Percentiles rank a stretch among this genome's conserved stretches.
Conservation (phyloP, 305 asterid species). For the Stenogyne calaminthoides region DNA sequence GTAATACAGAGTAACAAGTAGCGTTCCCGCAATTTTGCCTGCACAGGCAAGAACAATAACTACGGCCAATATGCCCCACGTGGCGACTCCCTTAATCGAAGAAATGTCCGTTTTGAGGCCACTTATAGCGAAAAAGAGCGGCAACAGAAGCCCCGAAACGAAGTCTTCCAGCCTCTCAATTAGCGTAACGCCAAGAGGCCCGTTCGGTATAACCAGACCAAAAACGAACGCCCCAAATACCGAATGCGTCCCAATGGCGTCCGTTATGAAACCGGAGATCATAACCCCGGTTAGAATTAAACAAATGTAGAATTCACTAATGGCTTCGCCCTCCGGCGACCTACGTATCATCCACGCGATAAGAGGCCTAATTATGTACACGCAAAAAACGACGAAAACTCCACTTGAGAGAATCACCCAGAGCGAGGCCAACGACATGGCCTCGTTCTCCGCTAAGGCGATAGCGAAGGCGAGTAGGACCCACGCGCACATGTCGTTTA, state of each 20-base stretch:
- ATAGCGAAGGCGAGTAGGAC: constrained; percentile 70
- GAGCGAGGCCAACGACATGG: constrained; percentile 52
- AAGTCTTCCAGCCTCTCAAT: constrained; percentile 84
- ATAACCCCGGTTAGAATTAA: constrained; percentile 80
- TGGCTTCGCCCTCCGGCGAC: constrained; percentile 74
- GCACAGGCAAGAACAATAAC: constrained; percentile 75
- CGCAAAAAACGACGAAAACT: constrained; percentile 54
- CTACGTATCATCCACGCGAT: constrained; percentile 49
- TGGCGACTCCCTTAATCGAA: constrained; percentile 46
- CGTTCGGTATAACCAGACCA: constrained; percentile 78
- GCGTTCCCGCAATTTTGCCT: constrained; percentile 79
- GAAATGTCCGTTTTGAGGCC: constrained; percentile 71
- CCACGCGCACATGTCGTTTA: constrained; percentile 92
- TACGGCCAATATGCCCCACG: constrained; percentile 58
- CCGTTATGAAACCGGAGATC: constrained; percentile 80
- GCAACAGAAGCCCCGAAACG: constrained; percentile 73
- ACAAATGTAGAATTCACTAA: constrained; percentile 68
- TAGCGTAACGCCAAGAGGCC: constrained; percentile 73
- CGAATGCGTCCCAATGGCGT: constrained; percentile 87
- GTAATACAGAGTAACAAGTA: constrained; percentile 65
- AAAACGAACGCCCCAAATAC: constrained; percentile 88
- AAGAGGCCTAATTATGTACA: constrained; percentile 55
- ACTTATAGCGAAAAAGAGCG: constrained; percentile 81
- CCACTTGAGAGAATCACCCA: constrained; percentile 76
- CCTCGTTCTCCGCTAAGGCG: constrained; percentile 73